These are phyloP conservation scores for Hypoxylon sp. DNA, from an alignment of 2,329 filamentous ascomycete genomes.

Conservation along the genomic window DNA sequence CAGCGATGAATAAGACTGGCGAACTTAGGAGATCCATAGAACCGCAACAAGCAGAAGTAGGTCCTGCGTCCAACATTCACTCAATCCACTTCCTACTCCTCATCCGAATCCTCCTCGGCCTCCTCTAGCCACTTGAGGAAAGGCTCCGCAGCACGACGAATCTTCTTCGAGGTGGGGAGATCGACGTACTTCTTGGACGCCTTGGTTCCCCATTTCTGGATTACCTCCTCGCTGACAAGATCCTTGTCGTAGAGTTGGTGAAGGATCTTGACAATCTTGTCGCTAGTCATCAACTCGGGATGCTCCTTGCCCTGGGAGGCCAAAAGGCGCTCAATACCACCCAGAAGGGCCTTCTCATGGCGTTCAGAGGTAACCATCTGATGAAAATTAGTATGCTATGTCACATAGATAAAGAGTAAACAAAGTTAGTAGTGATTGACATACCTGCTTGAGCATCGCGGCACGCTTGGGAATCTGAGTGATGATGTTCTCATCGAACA, in stretches of 20 bases:
- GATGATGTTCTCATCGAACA: conserved; percentile 92
- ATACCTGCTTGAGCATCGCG: conserved; percentile 88
- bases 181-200: conserved; percentile 99
- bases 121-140: conserved; percentile 96
- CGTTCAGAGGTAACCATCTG: conserved; percentile 89
- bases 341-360: conserved; percentile 95
- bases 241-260: conserved; percentile 93
- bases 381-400: conserved; percentile 51
- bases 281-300: conserved; percentile 77
- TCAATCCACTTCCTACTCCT: conserved; percentile 56
- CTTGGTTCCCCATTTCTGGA: conserved; percentile 92
- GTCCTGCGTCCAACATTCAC: not conserved
- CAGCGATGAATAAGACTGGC: conserved; percentile 17
- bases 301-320: conserved; percentile 79
- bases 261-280: conserved; percentile 86
- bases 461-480: conserved; percentile 89
- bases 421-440: conserved; percentile 45
- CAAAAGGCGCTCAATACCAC: conserved; percentile 94
- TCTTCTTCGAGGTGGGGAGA: conserved; percentile 89
- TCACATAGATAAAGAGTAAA: not conserved
- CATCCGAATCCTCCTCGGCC: conserved; percentile 82
- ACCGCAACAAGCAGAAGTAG: conserved; percentile 8
- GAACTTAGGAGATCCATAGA: conserved; percentile 23
- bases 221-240: conserved; percentile 87
- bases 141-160: conserved; percentile 92